phyloP scores from a whole-genome alignment of 225 moss, liverwort and hornwort species.

The Polytrichum formosum region DNA sequence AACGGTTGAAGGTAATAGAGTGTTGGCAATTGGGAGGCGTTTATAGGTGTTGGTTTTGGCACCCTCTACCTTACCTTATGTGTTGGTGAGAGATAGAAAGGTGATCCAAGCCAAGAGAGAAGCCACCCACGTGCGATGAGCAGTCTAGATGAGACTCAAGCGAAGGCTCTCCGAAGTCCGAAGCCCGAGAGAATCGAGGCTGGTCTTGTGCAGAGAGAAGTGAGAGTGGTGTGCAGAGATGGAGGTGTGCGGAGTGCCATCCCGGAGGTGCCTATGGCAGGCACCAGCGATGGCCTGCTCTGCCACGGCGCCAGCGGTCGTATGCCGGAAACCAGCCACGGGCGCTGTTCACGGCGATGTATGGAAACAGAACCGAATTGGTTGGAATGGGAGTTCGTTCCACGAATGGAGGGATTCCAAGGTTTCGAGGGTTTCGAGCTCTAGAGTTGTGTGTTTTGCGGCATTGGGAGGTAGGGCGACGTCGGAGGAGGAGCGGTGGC shows the following conservation, averaged over 20 bases:
- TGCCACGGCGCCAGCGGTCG: not conserved
- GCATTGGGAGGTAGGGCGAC: not conserved
- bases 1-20: no score
- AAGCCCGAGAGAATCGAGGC: no score
- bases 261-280: not conserved
- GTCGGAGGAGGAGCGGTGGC: conserved; percentile 53
- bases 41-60: no score
- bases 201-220: no score
- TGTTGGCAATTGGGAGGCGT: no score
- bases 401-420: not conserved
- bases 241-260: not conserved
- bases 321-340: not conserved
- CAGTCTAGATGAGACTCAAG: no score
- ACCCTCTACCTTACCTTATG: no score
- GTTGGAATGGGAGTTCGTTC: not conserved
- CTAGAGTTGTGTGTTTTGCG: not conserved
- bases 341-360: not conserved
- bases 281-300: not conserved
- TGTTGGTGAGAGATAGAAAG: no score
- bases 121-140: no score
- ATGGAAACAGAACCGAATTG: not conserved
- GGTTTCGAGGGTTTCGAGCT: not conserved
- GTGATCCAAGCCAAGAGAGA: no score
- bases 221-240: no score
- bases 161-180: no score